Evolutionary conservation across 306 rosid species (phyloP).

Genomic region (Prunus mira): DNA sequence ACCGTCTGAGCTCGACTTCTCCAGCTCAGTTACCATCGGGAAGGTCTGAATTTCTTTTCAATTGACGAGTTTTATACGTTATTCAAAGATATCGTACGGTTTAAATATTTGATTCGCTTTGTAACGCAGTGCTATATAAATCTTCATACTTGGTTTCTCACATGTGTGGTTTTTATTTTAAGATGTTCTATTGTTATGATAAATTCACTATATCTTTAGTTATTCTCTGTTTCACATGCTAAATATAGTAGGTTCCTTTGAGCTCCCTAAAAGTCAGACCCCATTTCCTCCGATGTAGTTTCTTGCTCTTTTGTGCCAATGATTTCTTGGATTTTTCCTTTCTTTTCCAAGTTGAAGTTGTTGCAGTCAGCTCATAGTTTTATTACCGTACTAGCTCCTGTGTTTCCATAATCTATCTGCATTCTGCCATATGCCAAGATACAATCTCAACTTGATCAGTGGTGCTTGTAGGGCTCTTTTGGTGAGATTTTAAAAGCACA

Average conservation of each 20-base stretch:
- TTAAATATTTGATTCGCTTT: not conserved
- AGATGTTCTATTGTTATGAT: not conserved
- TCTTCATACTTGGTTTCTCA: not conserved
- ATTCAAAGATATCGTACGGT: not conserved
- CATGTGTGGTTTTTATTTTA: not conserved
- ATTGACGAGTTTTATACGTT: not conserved
- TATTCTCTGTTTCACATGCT: not conserved
- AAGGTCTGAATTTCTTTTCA: slow-evolving; percentile 50
- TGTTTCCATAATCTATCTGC: slow-evolving; percentile 6
- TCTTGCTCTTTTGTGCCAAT: not conserved
- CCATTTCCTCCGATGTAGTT: not conserved
- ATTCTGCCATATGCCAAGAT: not conserved
- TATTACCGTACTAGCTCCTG: not conserved
- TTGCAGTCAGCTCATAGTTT: not conserved
- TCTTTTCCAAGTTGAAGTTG: not conserved
- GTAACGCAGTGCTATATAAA: slow-evolving; percentile 6
- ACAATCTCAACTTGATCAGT: not conserved
- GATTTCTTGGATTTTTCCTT: slow-evolving; percentile 1
- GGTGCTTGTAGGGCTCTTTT: slow-evolving; percentile 70
- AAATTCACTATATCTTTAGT: not conserved
- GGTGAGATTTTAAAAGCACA: slow-evolving; percentile 84
- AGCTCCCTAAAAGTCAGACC: not conserved
- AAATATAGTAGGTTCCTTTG: not conserved
- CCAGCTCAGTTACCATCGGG: slow-evolving; percentile 68
- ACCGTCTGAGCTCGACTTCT: slow-evolving; percentile 88